Base-by-base conservation (phyloP, 352 stramenopile species). In the Pythium plurisporium region DNA sequence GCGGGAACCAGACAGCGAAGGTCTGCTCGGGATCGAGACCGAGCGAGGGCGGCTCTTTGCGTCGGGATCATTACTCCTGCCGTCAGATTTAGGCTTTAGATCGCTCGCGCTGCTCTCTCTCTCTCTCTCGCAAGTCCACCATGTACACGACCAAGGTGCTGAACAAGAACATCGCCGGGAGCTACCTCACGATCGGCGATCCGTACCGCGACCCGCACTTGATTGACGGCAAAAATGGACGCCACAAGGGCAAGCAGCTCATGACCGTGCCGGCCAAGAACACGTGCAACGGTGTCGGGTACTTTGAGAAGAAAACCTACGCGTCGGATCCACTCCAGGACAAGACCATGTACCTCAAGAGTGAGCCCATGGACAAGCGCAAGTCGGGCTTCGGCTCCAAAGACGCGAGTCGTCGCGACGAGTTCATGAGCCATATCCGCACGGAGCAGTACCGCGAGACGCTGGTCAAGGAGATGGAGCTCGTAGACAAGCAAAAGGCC, bases 321-420 rank as follows among this genome's bases (percentile, higher is more conserved):
- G 63, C 84, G 53, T 87, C 82, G 5, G 87, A 97, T 45, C 83
- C 84, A 44, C 82, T 96, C 37, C 83, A 83, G 34, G 87, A 96
- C 67, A 89, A 85, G 43, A 90, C 89, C 31, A 79, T 81, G 46
- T 97, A 97, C 60, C 72, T 94, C 30, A 91, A 89, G 63, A 86
- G 82, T 7, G 83, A 96, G 56, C 87, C 88, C 29, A 80, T 93
- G 63, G 79, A 93, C 43, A 70, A 85, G 40, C 82, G 90, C 40
- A 97, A 97, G 62, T 69, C 89, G 5, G 90, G 88, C 22, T 97
- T 97, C 65, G 90, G 87, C 20, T 94, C 85, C 41, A 91, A 95
- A 62, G 88, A 97, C 61, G 88, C 88, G 20, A 91, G 72, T 50
- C 92, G 93, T 29, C 75, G 82, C 49, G 90, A 95, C 49, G 88